These are phyloP conservation scores for Omphalea diandra DNA, from an alignment of 441 rosid species.

Conservation along the genomic window DNA sequence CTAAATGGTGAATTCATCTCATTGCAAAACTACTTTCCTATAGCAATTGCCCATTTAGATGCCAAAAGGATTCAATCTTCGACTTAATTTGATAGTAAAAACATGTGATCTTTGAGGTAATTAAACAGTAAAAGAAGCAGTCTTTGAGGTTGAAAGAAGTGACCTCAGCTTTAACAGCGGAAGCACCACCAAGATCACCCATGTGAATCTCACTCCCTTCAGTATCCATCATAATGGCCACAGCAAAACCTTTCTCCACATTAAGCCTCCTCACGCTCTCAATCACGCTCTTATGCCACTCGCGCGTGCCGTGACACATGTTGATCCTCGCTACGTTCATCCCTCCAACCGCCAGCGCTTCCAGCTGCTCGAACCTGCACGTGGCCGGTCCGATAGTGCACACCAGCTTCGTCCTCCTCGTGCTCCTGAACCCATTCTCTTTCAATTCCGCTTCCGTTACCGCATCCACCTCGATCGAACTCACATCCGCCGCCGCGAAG, in stretches of 20 bases:
- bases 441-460: conserved; percentile 89
- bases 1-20: no score
- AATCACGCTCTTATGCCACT: conserved; percentile 84
- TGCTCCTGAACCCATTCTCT: conserved; percentile 99
- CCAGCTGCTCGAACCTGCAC: conserved; percentile 81
- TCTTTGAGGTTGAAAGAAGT: not conserved
- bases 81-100: no score
- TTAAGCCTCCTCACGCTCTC: conserved; percentile 77
- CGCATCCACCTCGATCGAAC: conserved; percentile 75
- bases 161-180: conserved; percentile 93
- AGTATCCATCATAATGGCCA: conserved; percentile 98
- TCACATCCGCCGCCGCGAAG: conserved; percentile 33
- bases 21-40: no score
- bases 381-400: conserved; percentile 97
- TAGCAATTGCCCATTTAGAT: no score
- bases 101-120: no score
- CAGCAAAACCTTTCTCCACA: conserved; percentile 93
- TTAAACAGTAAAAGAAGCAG: not conserved
- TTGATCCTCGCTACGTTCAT: conserved; percentile 96
- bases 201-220: conserved; percentile 99
- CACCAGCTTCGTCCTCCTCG: conserved; percentile 89
- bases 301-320: conserved; percentile 95
- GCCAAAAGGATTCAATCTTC: no score
- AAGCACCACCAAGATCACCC: conserved; percentile 91
- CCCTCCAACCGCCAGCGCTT: conserved; percentile 89